These are phyloP conservation scores for Cercospora sojina DNA, from an alignment of 2,329 filamentous ascomycete genomes.

Conservation along the genomic window DNA sequence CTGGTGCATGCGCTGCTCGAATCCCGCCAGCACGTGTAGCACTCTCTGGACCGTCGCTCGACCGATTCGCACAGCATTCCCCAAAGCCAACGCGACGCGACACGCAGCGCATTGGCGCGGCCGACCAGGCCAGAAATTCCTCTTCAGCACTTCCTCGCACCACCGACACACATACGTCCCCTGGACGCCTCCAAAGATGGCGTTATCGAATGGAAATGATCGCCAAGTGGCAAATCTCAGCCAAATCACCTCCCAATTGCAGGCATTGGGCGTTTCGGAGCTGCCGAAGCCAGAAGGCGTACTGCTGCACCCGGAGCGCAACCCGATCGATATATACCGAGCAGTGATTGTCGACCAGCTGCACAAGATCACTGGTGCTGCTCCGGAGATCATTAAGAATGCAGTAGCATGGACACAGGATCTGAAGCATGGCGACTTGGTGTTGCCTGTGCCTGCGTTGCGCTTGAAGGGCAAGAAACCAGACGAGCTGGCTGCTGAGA, in stretches of 20 bases:
- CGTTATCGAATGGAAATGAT: slow-evolving; percentile 22
- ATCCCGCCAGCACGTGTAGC: not conserved
- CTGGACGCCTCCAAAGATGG: slow-evolving; percentile 22
- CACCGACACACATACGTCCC: not conserved
- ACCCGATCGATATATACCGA: slow-evolving; percentile 77
- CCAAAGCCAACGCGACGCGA: not conserved
- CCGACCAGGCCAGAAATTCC: slow-evolving; percentile 8
- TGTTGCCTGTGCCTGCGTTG: slow-evolving; percentile 75
- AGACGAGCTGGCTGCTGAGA: slow-evolving; percentile 55
- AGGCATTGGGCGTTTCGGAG: slow-evolving; percentile 33
- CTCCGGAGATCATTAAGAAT: slow-evolving; percentile 68
- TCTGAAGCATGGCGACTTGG: slow-evolving; percentile 79
- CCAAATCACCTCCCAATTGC: slow-evolving; percentile 34
- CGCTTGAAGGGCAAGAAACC: slow-evolving; percentile 67
- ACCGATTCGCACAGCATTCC: not conserved
- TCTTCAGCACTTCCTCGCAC: not conserved
- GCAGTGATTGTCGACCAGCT: slow-evolving; percentile 71
- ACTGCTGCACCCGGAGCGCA: slow-evolving; percentile 60
- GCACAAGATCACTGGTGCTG: slow-evolving; percentile 67
- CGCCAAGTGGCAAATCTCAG: slow-evolving; percentile 22
- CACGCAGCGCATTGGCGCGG: not conserved
- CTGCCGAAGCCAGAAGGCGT: slow-evolving; percentile 32
- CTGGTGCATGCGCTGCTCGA: slow-evolving; percentile 13
- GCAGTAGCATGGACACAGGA: slow-evolving; percentile 75
- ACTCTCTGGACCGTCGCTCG: not conserved